phyloP scores from a whole-genome alignment of 1,139 yeast species.

The Suhomyces anneliseae region DNA sequence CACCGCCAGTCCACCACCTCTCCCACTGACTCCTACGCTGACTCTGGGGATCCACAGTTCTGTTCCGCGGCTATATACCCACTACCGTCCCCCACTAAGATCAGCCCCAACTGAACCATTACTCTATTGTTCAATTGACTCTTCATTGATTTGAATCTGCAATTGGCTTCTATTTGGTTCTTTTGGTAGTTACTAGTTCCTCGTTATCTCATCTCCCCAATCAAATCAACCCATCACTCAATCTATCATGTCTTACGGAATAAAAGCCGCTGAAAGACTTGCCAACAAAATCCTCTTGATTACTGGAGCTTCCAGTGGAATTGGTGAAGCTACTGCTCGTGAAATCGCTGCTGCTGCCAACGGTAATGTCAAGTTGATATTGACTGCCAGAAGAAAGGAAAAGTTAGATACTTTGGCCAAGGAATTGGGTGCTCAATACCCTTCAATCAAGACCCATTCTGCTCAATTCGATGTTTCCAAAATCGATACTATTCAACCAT shows the following conservation, averaged over 20 bases:
- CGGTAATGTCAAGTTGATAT: constrained; percentile 39
- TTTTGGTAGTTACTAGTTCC: too few species aligned
- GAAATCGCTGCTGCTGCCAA: constrained; percentile 42
- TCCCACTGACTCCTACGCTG: too few species aligned
- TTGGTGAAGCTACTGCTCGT: constrained; percentile 46
- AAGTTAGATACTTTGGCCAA: constrained; percentile 31
- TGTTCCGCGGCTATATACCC: too few species aligned
- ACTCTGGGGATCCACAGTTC: too few species aligned
- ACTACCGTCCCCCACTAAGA: too few species aligned
- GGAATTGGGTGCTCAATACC: constrained; percentile 26
- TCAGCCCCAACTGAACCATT: too few species aligned
- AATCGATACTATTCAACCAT: constrained; percentile 35
- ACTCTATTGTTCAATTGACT: too few species aligned
- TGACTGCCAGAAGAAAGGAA: constrained; percentile 45
- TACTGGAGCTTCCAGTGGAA: constrained; percentile 78
- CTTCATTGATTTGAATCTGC: too few species aligned
- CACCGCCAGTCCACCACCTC: too few species aligned
- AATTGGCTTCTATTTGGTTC: too few species aligned
- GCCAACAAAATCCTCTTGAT: constrained; percentile 61
- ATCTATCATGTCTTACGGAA: constrained; percentile 49
- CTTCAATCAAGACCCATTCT: constrained; percentile 28
- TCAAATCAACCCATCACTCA: not conserved
- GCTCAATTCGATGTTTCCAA: constrained; percentile 37
- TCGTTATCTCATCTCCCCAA: too few species aligned
- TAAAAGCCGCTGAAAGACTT: constrained; percentile 57